phyloP scores from a whole-genome alignment of 164 flowering plant genomes.

The Liriodendron chinense region DNA sequence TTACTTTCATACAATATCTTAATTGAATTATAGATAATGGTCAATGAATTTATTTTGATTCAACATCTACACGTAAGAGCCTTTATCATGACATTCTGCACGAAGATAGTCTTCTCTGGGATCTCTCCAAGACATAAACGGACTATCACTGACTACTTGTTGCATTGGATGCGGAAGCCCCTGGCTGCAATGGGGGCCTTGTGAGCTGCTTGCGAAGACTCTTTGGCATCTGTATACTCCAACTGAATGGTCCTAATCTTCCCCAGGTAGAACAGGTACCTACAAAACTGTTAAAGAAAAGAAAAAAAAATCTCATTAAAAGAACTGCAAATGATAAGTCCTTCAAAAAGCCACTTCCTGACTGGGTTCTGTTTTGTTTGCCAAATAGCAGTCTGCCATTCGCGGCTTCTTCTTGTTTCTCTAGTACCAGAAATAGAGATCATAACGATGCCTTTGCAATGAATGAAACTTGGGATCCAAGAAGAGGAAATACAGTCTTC shows the following conservation, averaged over 20 bases:
- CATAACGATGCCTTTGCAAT: background rate
- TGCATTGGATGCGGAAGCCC: conserved; percentile 58
- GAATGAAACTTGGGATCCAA: too few relatives aligned
- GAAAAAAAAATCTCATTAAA: background rate
- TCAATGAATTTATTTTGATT: too few relatives aligned
- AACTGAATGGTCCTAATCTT: conserved; percentile 69
- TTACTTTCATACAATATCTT: too few relatives aligned
- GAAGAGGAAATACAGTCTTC: too few relatives aligned
- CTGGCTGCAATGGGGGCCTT: conserved; percentile 71
- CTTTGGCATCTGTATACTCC: conserved; percentile 81
- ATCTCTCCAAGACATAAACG: conserved; percentile 91
- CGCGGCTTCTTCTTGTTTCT: background rate
- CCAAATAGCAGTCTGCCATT: too few relatives aligned
- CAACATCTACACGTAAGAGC: too few relatives aligned
- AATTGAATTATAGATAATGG: too few relatives aligned
- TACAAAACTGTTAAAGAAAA: conserved; percentile 59
- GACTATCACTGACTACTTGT: conserved; percentile 43
- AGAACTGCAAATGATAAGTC: too few relatives aligned
- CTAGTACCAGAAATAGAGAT: background rate
- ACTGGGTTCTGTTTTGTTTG: background rate
- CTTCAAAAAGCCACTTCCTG: too few relatives aligned
- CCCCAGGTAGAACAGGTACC: conserved; percentile 84
- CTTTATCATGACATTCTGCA: conserved; percentile 95
- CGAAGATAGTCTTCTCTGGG: conserved; percentile 88
- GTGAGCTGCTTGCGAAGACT: conserved; percentile 71